phyloP scores from a whole-genome alignment of 1,284 basidiomycete species.

The Apiotrichum domesticum region DNA sequence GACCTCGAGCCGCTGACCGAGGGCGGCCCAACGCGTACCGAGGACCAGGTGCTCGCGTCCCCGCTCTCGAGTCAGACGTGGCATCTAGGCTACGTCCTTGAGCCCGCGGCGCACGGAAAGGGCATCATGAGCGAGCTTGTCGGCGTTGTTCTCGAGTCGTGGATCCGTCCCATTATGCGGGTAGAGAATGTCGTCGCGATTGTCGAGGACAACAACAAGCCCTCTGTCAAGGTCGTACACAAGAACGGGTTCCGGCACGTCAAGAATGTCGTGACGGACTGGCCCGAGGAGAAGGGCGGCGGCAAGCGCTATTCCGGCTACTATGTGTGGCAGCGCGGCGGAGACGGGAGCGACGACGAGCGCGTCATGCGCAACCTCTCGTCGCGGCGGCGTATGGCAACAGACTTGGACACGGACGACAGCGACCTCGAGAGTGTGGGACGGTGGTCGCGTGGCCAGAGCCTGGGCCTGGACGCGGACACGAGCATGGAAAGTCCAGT shows the following conservation, averaged over 20 bases:
- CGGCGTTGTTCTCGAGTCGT: slow-evolving; percentile 9
- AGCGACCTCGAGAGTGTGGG: not conserved
- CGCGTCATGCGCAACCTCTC: slow-evolving; percentile 2
- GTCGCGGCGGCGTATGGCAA: not conserved
- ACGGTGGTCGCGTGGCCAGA: too few relatives aligned
- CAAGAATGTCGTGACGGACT: slow-evolving; percentile 6
- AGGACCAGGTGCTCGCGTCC: slow-evolving; percentile 1
- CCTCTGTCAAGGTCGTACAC: slow-evolving; percentile 2
- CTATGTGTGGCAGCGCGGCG: slow-evolving; percentile 8
- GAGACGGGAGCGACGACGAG: slow-evolving; percentile 3
- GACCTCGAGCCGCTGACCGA: not conserved
- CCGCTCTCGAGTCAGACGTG: slow-evolving; percentile 7
- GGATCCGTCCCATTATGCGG: slow-evolving; percentile 8
- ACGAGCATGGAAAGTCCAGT: not conserved
- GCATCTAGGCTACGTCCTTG: slow-evolving; percentile 19
- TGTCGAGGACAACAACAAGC: slow-evolving; percentile 15
- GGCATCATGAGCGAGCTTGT: slow-evolving; percentile 15
- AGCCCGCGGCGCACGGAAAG: slow-evolving; percentile 10
- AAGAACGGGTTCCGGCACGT: slow-evolving; percentile 15
- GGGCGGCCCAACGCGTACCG: not conserved
- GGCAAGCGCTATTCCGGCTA: slow-evolving; percentile 8
- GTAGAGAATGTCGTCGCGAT: slow-evolving; percentile 8
- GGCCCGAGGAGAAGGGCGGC: slow-evolving; percentile 26
- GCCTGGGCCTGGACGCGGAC: not conserved
- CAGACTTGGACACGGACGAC: not conserved